Percentiles rank a stretch among this genome's conserved stretches.
These are phyloP conservation scores for Pilatotrama ljubarskyi DNA, from an alignment of 768 basidiomycete species.

Conservation along the genomic window DNA sequence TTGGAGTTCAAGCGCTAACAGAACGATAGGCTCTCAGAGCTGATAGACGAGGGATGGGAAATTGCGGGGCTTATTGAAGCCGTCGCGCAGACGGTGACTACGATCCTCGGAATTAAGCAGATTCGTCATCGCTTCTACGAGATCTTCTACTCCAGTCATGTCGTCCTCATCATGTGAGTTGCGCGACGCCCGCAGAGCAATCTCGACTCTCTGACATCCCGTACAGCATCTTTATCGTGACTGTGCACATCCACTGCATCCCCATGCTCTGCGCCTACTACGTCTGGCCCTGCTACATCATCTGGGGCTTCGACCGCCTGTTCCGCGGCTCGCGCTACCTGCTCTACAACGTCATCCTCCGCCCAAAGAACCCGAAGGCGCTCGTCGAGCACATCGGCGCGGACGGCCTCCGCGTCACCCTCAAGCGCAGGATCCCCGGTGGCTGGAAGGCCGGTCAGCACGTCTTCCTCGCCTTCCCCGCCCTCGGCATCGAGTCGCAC, in stretches of 20 bases:
- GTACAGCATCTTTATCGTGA: constrained; percentile 42
- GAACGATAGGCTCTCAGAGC: background rate
- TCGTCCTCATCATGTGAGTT: constrained; percentile 30
- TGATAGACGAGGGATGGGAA: constrained; percentile 12
- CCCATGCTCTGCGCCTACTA: constrained; percentile 37
- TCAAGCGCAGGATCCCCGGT: constrained; percentile 39
- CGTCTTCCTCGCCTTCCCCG: constrained; percentile 47
- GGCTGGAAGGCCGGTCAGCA: constrained; percentile 52
- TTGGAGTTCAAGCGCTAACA: background rate
- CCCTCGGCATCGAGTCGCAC: constrained; percentile 48
- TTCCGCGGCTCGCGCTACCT: constrained; percentile 41
- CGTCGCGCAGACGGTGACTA: constrained; percentile 38
- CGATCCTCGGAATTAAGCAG: constrained; percentile 41
- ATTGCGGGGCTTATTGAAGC: constrained; percentile 26
- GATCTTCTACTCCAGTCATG: constrained; percentile 34
- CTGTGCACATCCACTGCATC: constrained; percentile 37
- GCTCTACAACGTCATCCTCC: constrained; percentile 38
- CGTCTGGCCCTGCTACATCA: constrained; percentile 47
- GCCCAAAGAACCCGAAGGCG: constrained; percentile 35
- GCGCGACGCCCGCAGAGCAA: background rate
- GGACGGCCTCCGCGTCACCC: constrained; percentile 46
- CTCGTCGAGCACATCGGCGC: constrained; percentile 43
- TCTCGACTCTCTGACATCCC: background rate
- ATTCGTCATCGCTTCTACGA: constrained; percentile 44
- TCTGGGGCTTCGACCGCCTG: constrained; percentile 50